These are phyloP conservation scores for Elsinoe fawcettii DNA, from an alignment of 2,329 filamentous ascomycete species.

Conservation along the genomic window DNA sequence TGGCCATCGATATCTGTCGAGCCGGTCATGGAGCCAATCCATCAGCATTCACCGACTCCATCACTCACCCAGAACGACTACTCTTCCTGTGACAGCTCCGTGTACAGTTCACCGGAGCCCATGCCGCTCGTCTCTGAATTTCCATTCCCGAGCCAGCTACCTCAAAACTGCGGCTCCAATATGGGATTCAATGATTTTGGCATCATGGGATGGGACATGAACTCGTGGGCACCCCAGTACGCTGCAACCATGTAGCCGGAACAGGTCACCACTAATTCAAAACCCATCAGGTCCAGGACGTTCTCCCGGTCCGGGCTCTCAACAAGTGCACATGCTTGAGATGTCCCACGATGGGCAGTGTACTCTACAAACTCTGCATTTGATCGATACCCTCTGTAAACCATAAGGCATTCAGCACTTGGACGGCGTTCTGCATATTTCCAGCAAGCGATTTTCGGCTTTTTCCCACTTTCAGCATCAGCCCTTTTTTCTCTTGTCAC, in stretches of 20 bases:
- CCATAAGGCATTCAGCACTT: conserved; percentile 20
- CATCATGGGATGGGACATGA: conserved; percentile 79
- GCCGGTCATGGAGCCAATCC: conserved; percentile 63
- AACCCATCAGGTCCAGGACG: conserved; percentile 28
- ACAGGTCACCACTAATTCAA: conserved; percentile 40
- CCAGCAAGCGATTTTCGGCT: conserved; percentile 33
- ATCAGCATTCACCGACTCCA: conserved; percentile 67
- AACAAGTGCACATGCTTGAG: conserved; percentile 35
- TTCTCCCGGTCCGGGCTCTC: conserved; percentile 12
- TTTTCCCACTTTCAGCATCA: conserved; percentile 35
- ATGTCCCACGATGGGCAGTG: conserved; percentile 24
- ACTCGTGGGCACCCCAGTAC: conserved; percentile 66
- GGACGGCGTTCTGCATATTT: conserved; percentile 46
- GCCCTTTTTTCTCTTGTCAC: conserved; percentile 30
- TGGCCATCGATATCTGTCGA: conserved; percentile 41
- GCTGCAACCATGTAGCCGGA: conserved; percentile 74
- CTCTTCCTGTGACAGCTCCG: conserved; percentile 44
- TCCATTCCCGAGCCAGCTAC: conserved; percentile 78
- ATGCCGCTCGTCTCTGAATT: conserved; percentile 67
- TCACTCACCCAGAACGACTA: conserved; percentile 68
- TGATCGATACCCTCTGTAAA: conserved; percentile 10
- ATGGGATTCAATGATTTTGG: conserved; percentile 54
- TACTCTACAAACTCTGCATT: conserved; percentile 9
- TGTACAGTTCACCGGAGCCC: conserved; percentile 71
- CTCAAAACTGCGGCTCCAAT: conserved; percentile 73